These are phyloP conservation scores for Cladosporium velox DNA, from an alignment of 2,329 filamentous ascomycete species.

Conservation along the genomic window DNA sequence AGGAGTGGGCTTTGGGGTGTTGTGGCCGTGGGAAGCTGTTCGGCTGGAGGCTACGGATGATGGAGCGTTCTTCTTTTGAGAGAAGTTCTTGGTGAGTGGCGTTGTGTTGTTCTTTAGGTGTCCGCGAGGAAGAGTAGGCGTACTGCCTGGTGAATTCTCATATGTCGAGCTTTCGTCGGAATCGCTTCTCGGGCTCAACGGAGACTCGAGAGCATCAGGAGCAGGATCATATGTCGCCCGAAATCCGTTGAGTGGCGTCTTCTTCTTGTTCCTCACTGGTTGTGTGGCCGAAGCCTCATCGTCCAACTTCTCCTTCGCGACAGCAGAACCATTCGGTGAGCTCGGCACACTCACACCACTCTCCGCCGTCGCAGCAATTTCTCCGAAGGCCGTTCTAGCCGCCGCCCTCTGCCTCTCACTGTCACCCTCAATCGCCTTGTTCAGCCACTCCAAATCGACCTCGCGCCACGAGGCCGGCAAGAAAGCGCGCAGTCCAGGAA, in stretches of 20 bases:
- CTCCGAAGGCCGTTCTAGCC: background rate
- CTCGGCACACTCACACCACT: background rate
- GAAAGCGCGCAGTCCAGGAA: slow-evolving; percentile 24
- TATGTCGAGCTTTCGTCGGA: background rate
- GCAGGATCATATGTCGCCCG: background rate
- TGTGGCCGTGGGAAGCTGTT: background rate
- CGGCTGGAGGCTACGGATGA: background rate
- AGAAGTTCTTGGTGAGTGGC: background rate
- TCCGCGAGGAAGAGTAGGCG: background rate
- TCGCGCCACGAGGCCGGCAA: slow-evolving; percentile 25
- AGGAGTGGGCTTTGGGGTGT: background rate
- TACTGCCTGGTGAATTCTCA: background rate
- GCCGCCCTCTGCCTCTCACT: background rate
- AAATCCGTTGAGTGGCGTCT: slow-evolving; percentile 5
- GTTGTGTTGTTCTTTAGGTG: background rate
- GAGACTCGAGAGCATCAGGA: background rate
- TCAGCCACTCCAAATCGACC: slow-evolving; percentile 23
- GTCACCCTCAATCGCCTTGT: slow-evolving; percentile 20
- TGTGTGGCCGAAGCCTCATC: background rate
- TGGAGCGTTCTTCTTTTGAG: background rate
- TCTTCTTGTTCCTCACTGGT: slow-evolving; percentile 3
- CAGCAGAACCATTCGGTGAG: background rate
- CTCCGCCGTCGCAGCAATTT: background rate
- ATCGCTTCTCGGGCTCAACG: background rate
- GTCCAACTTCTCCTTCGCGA: background rate